Evolutionary conservation across 805 yeast genomes (phyloP), one percentile per base, ranked within the genome.

Genomic region (Candida mattraensis): DNA sequence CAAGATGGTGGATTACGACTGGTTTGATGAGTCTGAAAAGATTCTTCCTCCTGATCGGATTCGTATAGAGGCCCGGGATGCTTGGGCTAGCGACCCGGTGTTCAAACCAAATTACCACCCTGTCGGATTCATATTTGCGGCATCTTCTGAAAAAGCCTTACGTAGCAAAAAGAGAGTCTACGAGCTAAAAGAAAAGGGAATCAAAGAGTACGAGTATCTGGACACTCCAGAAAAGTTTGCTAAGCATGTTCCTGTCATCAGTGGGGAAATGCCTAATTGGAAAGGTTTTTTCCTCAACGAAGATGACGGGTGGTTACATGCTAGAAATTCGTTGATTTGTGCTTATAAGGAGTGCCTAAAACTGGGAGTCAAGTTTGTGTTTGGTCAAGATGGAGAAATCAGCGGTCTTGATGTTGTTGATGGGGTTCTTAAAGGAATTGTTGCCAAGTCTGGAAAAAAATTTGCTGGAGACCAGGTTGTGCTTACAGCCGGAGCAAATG

Each of bases 1-100:
- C 47, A 72, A 74, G 48, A 72, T 74, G 34, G 61, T 74, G n/a
- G 57, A 78, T 25, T 58, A 69, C 3, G 78, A 72, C 42, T 73
- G n/a, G n/a, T n/a, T n/a, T n/a, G n/a, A n/a, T n/a, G n/a, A n/a
- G n/a, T n/a, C n/a, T n/a, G n/a, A n/a, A n/a, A 74, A 42, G 53
- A 63, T 11, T 72, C 69, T 30, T 33, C 51, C 9, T 47, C 61
- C n/a, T 72, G 57, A 75, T 2, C 52, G 56, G 31, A 39, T 74
- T 45, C 59, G 74, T 3, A 55, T 71, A 3, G 77, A 74, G 43
- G 76, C 78, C 2, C 45, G 68, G 36, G 42, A 54, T 7, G 31
- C 48, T 30, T 71, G 75, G 73, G 53, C 58, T 15, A 35, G 40
- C 2, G 61, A 67, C 37, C 61, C 64, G 7, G 42, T 58, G 5